phyloP scores from a whole-genome alignment of 441 rosid species.

The Daphne laureola region DNA sequence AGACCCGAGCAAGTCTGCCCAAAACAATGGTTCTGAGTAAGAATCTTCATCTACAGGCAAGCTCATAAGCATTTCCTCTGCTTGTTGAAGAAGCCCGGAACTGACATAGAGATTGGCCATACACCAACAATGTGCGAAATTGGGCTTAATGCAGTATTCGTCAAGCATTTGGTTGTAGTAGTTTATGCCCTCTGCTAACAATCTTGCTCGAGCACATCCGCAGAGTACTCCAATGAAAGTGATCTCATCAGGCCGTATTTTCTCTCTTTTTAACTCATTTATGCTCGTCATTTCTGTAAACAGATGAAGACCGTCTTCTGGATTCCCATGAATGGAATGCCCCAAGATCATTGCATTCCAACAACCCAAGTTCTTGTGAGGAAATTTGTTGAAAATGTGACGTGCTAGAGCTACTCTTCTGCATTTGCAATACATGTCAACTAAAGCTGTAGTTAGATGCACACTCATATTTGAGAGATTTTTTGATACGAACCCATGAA shows the following conservation, averaged over 20 bases:
- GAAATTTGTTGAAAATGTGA: constrained; percentile 29
- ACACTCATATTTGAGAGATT: constrained; percentile 20
- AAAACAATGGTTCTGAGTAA: constrained; percentile 32
- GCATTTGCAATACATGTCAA: constrained; percentile 50
- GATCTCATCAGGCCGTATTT: constrained; percentile 31
- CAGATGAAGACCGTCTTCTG: constrained; percentile 33
- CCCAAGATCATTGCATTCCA: constrained; percentile 63
- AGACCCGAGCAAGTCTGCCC: constrained; percentile 45
- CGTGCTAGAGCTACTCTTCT: constrained; percentile 33
- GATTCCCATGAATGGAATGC: constrained; percentile 49
- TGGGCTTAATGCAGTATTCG: constrained; percentile 37
- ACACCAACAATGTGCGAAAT: constrained; percentile 54
- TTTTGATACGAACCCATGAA: constrained; percentile 35
- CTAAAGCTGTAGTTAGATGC: constrained; percentile 31
- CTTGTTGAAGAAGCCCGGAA: constrained; percentile 28
- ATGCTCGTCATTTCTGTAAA: constrained; percentile 24
- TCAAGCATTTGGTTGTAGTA: constrained; percentile 35
- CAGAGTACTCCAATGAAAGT: constrained; percentile 43
- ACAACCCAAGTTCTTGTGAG: constrained; percentile 27
- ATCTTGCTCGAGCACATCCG: constrained; percentile 36
- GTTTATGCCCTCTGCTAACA: constrained; percentile 29
- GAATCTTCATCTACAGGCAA: constrained; percentile 23
- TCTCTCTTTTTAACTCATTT: constrained; percentile 5
- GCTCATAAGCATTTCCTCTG: constrained; percentile 31
- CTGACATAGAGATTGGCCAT: constrained; percentile 41